Conservation (phyloP, 2,329 filamentous ascomycete genomes). For the Pseudocercospora macadamiae region DNA sequence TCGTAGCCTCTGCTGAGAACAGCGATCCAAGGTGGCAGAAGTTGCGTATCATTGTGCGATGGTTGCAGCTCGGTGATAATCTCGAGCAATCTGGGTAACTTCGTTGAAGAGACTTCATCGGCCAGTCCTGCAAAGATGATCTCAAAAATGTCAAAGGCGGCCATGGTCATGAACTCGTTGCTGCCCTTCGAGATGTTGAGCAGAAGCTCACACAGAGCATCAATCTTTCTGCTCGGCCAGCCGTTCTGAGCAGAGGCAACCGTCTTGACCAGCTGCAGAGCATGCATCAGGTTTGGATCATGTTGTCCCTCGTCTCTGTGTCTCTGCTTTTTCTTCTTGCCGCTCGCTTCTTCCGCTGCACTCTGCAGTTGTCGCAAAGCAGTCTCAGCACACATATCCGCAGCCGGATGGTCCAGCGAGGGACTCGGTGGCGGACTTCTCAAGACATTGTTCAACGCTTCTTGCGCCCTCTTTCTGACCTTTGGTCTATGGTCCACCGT, state of each 20-base stretch:
- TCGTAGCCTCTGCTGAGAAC: slow-evolving; percentile 94
- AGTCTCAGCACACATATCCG: slow-evolving; percentile 94
- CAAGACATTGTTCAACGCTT: slow-evolving; percentile 81
- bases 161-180: slow-evolving; percentile 96
- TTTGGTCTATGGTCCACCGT: slow-evolving; percentile 88
- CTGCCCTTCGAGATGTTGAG: slow-evolving; percentile 85
- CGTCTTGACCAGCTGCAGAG: slow-evolving; percentile 87
- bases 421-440: slow-evolving; percentile 87
- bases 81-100: slow-evolving; percentile 84
- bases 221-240: slow-evolving; percentile 96
- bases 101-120: slow-evolving; percentile 83
- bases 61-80: slow-evolving; percentile 91
- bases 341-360: slow-evolving; percentile 71
- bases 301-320: slow-evolving; percentile 60
- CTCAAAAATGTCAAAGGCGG: slow-evolving; percentile 95
- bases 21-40: slow-evolving; percentile 94
- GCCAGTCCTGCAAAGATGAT: slow-evolving; percentile 93
- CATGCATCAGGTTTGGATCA: slow-evolving; percentile 79
- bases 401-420: slow-evolving; percentile 88
- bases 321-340: slow-evolving; percentile 65
- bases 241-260: slow-evolving; percentile 84
- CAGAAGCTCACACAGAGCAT: slow-evolving; percentile 84
- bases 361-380: slow-evolving; percentile 79
- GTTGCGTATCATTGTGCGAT: slow-evolving; percentile 88
- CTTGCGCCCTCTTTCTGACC: slow-evolving; percentile 89